Evolutionary conservation across 306 rosid species (phyloP).

Genomic region (Lablab purpureus): DNA sequence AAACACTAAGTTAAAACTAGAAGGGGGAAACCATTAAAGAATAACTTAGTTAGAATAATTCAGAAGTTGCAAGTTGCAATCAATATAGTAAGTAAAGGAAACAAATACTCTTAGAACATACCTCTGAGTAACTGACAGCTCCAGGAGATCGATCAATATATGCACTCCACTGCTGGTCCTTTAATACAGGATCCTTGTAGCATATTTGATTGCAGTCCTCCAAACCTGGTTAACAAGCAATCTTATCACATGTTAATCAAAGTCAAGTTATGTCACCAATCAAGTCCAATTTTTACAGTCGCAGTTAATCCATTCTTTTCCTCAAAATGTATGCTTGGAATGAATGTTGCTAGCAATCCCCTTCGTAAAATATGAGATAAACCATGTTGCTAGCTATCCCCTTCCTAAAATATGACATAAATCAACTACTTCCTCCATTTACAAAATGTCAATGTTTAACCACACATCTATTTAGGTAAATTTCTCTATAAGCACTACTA

Average conservation of each 20-base stretch:
- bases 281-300: neutral
- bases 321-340: conserved; percentile 13
- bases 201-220: conserved; percentile 85
- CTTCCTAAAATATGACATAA: conserved; percentile 10
- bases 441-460: neutral
- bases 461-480: too few relatives aligned
- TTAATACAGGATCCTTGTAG: conserved; percentile 93
- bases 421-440: neutral
- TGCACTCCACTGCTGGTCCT: conserved; percentile 93
- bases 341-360: neutral
- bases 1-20: neutral
- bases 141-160: conserved; percentile 98
- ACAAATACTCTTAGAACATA: conserved; percentile 23
- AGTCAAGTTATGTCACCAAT: conserved; percentile 18
- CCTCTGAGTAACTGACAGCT: conserved; percentile 77
- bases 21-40: conserved; percentile 2
- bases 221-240: conserved; percentile 62
- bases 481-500: too few relatives aligned
- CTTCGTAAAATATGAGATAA: conserved; percentile 6
- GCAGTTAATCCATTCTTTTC: neutral
- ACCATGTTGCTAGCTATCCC: neutral
- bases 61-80: neutral
- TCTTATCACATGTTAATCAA: conserved; percentile 32
- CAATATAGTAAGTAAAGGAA: conserved; percentile 3
- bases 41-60: conserved; percentile 3